phyloP scores from a whole-genome alignment of 768 basidiomycete species.

The Cubamyces lactineus region DNA sequence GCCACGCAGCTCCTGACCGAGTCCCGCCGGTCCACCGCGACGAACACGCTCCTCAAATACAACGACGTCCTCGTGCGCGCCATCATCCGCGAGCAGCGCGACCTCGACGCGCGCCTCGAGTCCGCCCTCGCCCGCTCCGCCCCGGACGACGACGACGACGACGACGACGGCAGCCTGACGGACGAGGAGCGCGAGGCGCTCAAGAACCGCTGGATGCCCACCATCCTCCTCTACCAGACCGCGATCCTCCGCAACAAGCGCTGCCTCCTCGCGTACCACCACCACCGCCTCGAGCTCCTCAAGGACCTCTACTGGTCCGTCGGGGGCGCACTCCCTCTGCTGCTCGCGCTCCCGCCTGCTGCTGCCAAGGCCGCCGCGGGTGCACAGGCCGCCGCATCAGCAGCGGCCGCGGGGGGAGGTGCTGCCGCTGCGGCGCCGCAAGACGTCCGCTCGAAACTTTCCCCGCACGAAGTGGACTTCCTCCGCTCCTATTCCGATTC shows the following conservation, averaged over 20 bases:
- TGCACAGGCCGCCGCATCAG: slow-evolving; percentile 2
- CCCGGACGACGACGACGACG: slow-evolving; percentile 30
- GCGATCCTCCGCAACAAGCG: slow-evolving; percentile 92
- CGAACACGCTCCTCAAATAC: slow-evolving; percentile 88
- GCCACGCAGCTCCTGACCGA: slow-evolving; percentile 87
- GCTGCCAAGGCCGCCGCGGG: slow-evolving; percentile 24
- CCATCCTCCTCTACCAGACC: slow-evolving; percentile 85
- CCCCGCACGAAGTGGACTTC: slow-evolving; percentile 84
- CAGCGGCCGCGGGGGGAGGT: background rate
- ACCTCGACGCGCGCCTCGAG: slow-evolving; percentile 64
- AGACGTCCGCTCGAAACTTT: slow-evolving; percentile 72
- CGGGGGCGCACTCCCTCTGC: slow-evolving; percentile 84
- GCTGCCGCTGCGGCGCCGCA: slow-evolving; percentile 16
- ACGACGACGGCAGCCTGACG: slow-evolving; percentile 19
- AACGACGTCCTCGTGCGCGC: slow-evolving; percentile 86
- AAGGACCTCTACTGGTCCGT: slow-evolving; percentile 89
- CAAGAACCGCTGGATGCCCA: slow-evolving; percentile 46
- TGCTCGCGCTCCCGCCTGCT: slow-evolving; percentile 55
- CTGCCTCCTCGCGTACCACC: slow-evolving; percentile 92
- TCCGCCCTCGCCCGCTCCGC: slow-evolving; percentile 37
- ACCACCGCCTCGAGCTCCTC: slow-evolving; percentile 81
- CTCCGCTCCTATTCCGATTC: slow-evolving; percentile 78
- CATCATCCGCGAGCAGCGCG: slow-evolving; percentile 89
- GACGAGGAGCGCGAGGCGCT: slow-evolving; percentile 37
- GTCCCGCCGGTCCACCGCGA: slow-evolving; percentile 81